Base-by-base conservation (phyloP, 306 rosid species). In the Quercus gilva region DNA sequence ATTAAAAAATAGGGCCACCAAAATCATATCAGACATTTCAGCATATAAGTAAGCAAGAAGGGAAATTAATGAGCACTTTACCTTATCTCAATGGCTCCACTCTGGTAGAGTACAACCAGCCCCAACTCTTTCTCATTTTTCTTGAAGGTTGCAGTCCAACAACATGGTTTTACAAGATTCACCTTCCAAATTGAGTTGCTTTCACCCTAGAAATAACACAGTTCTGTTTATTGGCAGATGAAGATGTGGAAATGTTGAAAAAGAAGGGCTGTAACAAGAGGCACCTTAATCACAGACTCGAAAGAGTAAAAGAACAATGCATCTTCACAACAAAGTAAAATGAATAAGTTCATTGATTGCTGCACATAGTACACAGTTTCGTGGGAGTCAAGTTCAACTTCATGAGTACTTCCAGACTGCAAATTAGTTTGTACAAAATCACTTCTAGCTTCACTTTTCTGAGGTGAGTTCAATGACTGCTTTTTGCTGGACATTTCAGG, bases 31-130 rank as follows among this genome's bases (percentile, higher is more conserved):
- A 52, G 14, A 63, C 59, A 45, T 43, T 72, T 51, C 60, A 76
- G 26, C 41, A 52, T 26, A 43, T 69, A 43, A 71, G 78, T 74
- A 65, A 33, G 61, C 45, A 78, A 23, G 79, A 78, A 63, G 64
- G 25, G 63, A 29, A 29, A 81, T 74, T 14, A 18, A 55, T 74
- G 26, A 71, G 83, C 80, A 76, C 69, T 84, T 82, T 83, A 92
- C 98, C 98, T 94, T 85, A 91, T 82, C 83, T 94, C 97, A 81
- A 94, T 86, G 81, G 68, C 89, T 78, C 98, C 94, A 74, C 87
- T 88, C 74, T 81, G 93, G 86, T 91, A 91, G 52, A 94, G 88
- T 70, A 91, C 81, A 81, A 82, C 81, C 74, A 92, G 77, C 23
- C 87, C 88, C 82, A 79, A 76, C 55, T 89, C 90, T 77, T 86